phyloP scores from a whole-genome alignment of 257 asterid genomes.

The Primulina huaijiensis region DNA sequence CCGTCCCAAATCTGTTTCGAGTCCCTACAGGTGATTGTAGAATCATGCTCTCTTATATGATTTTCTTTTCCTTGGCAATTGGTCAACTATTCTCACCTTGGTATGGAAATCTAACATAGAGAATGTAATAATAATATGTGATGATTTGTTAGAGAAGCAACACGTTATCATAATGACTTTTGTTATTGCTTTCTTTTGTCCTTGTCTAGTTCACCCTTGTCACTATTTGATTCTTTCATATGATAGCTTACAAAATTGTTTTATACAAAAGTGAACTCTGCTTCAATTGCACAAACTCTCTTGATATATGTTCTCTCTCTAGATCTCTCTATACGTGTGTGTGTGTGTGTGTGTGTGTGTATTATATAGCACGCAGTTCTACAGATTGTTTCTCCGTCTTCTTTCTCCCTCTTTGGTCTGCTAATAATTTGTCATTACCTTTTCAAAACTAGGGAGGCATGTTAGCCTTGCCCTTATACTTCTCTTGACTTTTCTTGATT shows the following conservation, averaged over 20 bases:
- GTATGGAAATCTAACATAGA: constrained; percentile 8
- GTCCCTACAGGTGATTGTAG: constrained; percentile 86
- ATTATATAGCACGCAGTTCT: constrained; percentile 1
- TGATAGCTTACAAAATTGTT: no score
- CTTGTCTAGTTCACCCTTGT: neutral
- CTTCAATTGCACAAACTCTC: no score
- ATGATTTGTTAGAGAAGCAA: constrained; percentile 15
- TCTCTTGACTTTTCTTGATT: neutral
- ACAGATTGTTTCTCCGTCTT: neutral
- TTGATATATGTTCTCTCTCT: no score
- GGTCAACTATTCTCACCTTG: constrained; percentile 1
- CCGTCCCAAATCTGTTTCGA: constrained; percentile 75
- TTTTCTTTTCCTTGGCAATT: constrained; percentile 7
- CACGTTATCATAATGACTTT: neutral
- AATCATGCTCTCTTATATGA: constrained; percentile 11
- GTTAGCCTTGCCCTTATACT: neutral
- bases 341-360: neutral
- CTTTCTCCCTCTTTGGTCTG: constrained; percentile 1
- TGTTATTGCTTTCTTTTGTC: neutral
- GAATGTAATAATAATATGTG: constrained; percentile 1
- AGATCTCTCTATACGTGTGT: no score
- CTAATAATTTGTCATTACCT: constrained; percentile 2
- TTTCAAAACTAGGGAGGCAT: neutral
- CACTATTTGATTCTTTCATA: neutral
- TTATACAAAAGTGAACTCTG: no score